A percentile compares a stretch with the other conserved stretches of the same genome.
These are phyloP conservation scores for Xylaria venustula DNA, from an alignment of 495 filamentous ascomycete species.

Conservation along the genomic window DNA sequence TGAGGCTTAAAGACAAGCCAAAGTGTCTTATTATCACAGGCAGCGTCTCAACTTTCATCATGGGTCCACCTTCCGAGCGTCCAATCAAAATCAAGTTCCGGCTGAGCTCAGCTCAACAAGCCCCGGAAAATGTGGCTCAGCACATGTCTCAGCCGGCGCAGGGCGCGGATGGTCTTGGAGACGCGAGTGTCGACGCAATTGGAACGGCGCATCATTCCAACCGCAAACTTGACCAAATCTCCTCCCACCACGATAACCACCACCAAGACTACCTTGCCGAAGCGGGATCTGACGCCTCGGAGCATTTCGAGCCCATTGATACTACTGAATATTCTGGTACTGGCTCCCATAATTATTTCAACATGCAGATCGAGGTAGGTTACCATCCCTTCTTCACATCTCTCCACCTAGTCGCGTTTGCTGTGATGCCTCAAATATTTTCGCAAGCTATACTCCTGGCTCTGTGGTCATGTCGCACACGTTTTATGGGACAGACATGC, in stretches of 20 bases:
- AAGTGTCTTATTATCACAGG: no score
- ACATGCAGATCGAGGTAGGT: conserved; percentile 18
- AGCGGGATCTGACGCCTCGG: no score
- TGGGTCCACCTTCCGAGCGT: background rate
- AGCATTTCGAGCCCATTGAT: no score
- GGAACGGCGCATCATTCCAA: background rate
- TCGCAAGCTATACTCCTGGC: no score
- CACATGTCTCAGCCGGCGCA: background rate
- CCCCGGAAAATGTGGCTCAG: background rate
- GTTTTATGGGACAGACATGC: background rate
- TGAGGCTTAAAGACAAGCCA: no score
- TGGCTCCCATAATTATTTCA: background rate
- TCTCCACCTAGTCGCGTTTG: background rate
- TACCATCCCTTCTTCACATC: background rate
- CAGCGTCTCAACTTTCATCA: no score
- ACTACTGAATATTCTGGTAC: no score
- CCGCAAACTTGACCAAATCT: background rate
- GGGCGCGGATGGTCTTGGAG: background rate
- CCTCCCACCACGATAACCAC: no score
- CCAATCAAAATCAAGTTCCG: background rate
- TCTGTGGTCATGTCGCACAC: background rate
- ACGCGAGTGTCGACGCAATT: background rate
- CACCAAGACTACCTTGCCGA: background rate
- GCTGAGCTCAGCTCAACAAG: background rate
- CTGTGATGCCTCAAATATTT: no score